Percentiles rank a stretch among this genome's conserved stretches.
These are phyloP conservation scores for Fragaria vesca DNA, from an alignment of 306 rosid genomes.

Conservation along the genomic window DNA sequence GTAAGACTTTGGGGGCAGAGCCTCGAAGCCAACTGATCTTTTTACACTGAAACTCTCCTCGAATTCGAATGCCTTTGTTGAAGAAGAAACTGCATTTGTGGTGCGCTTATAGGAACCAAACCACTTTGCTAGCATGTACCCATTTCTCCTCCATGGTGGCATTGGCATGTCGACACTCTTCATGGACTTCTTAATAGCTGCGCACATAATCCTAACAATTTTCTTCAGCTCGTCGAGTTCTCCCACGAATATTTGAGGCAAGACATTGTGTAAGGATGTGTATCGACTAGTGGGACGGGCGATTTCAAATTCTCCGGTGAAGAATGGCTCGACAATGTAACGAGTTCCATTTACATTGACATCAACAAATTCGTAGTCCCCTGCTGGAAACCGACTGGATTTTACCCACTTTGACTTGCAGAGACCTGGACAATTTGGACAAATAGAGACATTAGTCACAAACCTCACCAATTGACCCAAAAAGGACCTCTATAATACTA, in stretches of 20 bases:
- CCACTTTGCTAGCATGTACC: conserved; percentile 82
- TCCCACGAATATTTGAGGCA: conserved; percentile 63
- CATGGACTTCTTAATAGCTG: conserved; percentile 64
- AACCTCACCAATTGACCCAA: not conserved
- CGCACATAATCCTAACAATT: conserved; percentile 60
- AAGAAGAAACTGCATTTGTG: conserved; percentile 37
- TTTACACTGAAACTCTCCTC: conserved; percentile 17
- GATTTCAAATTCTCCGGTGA: conserved; percentile 55
- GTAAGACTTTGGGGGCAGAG: conserved; percentile 13
- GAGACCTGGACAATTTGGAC: conserved; percentile 46
- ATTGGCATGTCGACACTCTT: conserved; percentile 42
- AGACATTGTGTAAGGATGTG: conserved; percentile 41
- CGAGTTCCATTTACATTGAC: conserved; percentile 47
- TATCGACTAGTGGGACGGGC: conserved; percentile 72
- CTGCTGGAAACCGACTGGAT: conserved; percentile 49
- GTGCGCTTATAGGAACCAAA: conserved; percentile 67
- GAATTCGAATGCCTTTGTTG: conserved; percentile 11
- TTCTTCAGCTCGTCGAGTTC: conserved; percentile 52
- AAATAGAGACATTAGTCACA: not conserved
- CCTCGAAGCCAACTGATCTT: conserved; percentile 44
- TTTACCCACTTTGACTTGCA: conserved; percentile 85
- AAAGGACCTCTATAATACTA: not conserved
- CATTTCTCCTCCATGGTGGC: conserved; percentile 86
- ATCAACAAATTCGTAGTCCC: conserved; percentile 70
- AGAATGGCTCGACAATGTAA: conserved; percentile 56